phyloP scores from a whole-genome alignment of 2,329 filamentous ascomycete genomes.

The Pseudopyrenochaeta lycopersici region DNA sequence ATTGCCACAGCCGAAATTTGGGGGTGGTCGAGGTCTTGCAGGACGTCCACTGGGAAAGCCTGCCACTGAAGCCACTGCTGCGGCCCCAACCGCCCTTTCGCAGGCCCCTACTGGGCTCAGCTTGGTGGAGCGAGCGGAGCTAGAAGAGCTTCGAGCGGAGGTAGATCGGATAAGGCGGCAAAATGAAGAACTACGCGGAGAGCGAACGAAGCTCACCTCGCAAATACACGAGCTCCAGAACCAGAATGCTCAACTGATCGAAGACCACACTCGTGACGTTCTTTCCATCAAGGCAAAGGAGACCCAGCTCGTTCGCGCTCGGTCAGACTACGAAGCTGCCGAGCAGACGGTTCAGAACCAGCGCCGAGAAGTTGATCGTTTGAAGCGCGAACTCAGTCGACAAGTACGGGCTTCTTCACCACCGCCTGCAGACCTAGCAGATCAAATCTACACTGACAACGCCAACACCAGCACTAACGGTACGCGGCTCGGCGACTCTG shows the following conservation, averaged over 20 bases:
- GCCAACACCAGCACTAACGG: constrained; percentile 63
- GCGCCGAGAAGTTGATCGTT: constrained; percentile 85
- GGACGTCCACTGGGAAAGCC: constrained; percentile 88
- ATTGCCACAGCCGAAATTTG: constrained; percentile 66
- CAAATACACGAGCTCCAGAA: constrained; percentile 96
- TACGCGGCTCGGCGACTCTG: constrained; percentile 45
- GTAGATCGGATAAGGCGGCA: constrained; percentile 80
- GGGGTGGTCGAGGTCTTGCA: constrained; percentile 77
- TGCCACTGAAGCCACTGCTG: constrained; percentile 69
- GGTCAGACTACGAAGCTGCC: constrained; percentile 87
- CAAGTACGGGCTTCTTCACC: constrained; percentile 63
- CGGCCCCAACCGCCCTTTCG: constrained; percentile 52
- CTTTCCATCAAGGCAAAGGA: constrained; percentile 98
- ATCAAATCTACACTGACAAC: constrained; percentile 66
- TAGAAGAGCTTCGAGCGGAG: constrained; percentile 85
- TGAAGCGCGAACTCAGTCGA: constrained; percentile 82
- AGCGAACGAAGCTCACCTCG: constrained; percentile 81
- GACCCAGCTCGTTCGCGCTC: constrained; percentile 90
- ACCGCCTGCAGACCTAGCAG: constrained; percentile 57
- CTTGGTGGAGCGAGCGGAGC: constrained; percentile 85
- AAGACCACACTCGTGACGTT: constrained; percentile 95
- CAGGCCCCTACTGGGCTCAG: constrained; percentile 71
- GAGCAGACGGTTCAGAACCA: constrained; percentile 87
- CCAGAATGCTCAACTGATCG: constrained; percentile 94
- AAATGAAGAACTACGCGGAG: constrained; percentile 81